Conservation (phyloP, 495 filamentous ascomycete species). For the Cercophora sp. region DNA sequence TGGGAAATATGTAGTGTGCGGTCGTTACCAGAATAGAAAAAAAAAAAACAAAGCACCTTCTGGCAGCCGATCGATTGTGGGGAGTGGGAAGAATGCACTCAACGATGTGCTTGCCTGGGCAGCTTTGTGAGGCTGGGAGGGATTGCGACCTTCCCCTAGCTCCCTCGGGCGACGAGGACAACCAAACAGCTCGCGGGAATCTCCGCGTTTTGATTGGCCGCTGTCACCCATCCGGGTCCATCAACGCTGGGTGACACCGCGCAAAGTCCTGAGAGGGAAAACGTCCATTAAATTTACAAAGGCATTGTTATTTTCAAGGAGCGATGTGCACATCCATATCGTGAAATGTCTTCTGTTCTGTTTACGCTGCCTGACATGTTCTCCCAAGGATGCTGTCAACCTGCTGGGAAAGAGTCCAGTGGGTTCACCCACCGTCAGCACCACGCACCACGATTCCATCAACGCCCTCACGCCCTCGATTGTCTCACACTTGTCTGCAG, state of each 20-base stretch:
- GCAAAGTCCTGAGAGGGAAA: no score
- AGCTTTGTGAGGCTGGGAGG: slow-evolving; percentile 12
- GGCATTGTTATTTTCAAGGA: no score
- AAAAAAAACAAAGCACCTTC: neutral
- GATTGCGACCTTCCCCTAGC: slow-evolving; percentile 4
- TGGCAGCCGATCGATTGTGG: neutral
- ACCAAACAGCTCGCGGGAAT: slow-evolving; percentile 10
- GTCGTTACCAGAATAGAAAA: neutral
- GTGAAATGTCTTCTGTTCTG: no score
- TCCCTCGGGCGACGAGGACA: slow-evolving; percentile 3
- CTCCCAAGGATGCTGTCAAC: no score
- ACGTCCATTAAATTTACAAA: no score
- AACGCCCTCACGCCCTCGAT: no score
- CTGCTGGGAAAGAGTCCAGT: no score
- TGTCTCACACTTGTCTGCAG: no score
- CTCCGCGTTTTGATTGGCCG: slow-evolving; percentile 13
- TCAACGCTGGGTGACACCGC: neutral
- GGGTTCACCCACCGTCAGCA: no score
- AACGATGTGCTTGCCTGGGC: slow-evolving; percentile 4
- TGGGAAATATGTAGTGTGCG: neutral
- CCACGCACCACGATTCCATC: no score
- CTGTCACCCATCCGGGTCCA: neutral
- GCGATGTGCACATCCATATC: no score
- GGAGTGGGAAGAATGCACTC: neutral
- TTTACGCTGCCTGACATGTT: no score